Conservation (phyloP, 768 basidiomycete genomes). For the Tulasnella sp. region DNA sequence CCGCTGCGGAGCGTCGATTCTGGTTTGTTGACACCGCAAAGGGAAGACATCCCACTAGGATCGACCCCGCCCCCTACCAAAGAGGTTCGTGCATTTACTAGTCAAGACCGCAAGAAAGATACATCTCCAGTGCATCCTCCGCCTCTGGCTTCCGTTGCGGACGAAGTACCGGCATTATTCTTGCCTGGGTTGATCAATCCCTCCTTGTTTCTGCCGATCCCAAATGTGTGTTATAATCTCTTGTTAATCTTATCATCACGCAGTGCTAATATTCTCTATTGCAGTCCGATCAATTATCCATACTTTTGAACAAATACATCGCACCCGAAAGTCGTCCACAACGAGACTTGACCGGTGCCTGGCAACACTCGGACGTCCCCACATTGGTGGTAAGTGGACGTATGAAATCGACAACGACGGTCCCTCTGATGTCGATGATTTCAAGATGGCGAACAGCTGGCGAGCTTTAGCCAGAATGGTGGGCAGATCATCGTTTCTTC, state of each 20-base stretch:
- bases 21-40: background rate
- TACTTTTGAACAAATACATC: constrained; percentile 75
- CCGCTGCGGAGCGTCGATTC: background rate
- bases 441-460: constrained; percentile 83
- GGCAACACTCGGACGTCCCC: constrained; percentile 61
- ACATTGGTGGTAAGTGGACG: constrained; percentile 59
- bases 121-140: background rate
- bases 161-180: constrained; percentile 32
- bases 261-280: no score
- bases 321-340: constrained; percentile 60
- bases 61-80: background rate
- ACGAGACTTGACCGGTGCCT: constrained; percentile 66
- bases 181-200: constrained; percentile 59
- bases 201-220: constrained; percentile 80
- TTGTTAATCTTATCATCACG: constrained; percentile 22
- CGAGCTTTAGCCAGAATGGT: constrained; percentile 71
- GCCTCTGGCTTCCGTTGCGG: background rate
- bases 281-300: constrained; percentile 75
- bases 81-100: background rate
- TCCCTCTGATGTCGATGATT: background rate
- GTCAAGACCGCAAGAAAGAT: background rate
- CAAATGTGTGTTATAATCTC: constrained; percentile 45
- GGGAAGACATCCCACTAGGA: constrained; percentile 6
- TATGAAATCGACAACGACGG: background rate
- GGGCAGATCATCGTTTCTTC: background rate